These are phyloP conservation scores for Salvia hispanica DNA, from an alignment of 257 asterid species.

Conservation along the genomic window DNA sequence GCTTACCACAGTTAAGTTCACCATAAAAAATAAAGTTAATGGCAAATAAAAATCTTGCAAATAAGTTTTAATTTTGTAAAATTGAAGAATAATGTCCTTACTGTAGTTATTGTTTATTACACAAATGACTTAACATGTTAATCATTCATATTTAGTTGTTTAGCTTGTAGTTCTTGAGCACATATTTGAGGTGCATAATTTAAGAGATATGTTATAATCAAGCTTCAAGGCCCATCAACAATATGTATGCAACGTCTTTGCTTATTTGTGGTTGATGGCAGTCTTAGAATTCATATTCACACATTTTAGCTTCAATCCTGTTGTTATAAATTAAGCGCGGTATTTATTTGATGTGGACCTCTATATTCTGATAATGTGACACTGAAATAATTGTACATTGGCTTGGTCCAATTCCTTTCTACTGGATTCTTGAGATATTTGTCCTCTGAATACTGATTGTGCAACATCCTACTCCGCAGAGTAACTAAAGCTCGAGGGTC, in stretches of 20 bases:
- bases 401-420: neutral
- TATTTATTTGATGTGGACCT: neutral
- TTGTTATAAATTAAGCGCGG: neutral
- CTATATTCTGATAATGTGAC: neutral
- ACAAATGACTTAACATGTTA: constrained; percentile 7
- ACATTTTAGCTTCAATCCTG: constrained; percentile 5
- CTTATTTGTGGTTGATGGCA: neutral
- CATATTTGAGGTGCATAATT: neutral
- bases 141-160: neutral
- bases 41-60: neutral
- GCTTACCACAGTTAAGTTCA: neutral
- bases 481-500: constrained; percentile 68
- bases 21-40: constrained; percentile 2
- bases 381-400: constrained; percentile 18
- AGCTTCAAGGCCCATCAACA: constrained; percentile 23
- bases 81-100: neutral
- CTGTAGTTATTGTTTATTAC: neutral
- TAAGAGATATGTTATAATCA: neutral
- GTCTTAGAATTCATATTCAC: neutral
- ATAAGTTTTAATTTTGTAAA: neutral
- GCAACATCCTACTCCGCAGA: constrained; percentile 50
- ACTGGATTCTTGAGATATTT: neutral
- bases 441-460: constrained; percentile 18
- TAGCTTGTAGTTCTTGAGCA: neutral
- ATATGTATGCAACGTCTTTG: constrained; percentile 8